Evolutionary conservation across 768 basidiomycete species (phyloP), one percentile per base, ranked within the genome.

Genomic region (Phylloporus sp.): DNA sequence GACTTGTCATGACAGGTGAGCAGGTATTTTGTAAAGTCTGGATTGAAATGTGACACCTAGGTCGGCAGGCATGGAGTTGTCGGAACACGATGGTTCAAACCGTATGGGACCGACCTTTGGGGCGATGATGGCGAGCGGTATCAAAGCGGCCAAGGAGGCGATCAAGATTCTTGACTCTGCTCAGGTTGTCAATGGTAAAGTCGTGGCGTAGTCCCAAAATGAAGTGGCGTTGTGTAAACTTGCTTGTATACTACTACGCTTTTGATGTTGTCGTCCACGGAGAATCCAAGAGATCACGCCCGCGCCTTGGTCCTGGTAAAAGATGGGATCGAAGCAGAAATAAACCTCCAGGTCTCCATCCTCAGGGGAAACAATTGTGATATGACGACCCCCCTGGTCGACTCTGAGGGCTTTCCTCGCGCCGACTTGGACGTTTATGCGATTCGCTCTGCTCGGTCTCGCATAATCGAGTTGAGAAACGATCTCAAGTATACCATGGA

Each of bases 361-460:
- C 79, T 91, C 54, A 70, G 73, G 56, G 69, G 75, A 40, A 86
- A 90, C 57, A 68, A 75, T 33, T 76, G 76, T 26, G 81, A 77
- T 3, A 78, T 91, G 72, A 68, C 78, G 21, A 79, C 86, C 0
- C 81, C 89, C 0, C 78, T 97, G 27, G 78, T 96, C 38, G 92
- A 96, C 61, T 52, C 71, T 1, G 88, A 96, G 42, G 95, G 95
- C 7, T 97, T 90, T 65, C 94, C 94, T 1, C 77, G 91, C 13
- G 81, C 80, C 13, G 86, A 95, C 67, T 77, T 97, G 51, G 89
- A 94, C 54, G 73, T 95, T 15, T 89, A 80, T 60, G 82, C 84
- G 10, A 83, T 94, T 17, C 75, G 90, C 20, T 69, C 71, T 38
- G 88, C 90, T 11, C 77, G 91, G 42, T 76, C 83, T 24, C 74